phyloP scores from a whole-genome alignment of 2,329 filamentous ascomycete genomes.

The Chaetomium sp. region DNA sequence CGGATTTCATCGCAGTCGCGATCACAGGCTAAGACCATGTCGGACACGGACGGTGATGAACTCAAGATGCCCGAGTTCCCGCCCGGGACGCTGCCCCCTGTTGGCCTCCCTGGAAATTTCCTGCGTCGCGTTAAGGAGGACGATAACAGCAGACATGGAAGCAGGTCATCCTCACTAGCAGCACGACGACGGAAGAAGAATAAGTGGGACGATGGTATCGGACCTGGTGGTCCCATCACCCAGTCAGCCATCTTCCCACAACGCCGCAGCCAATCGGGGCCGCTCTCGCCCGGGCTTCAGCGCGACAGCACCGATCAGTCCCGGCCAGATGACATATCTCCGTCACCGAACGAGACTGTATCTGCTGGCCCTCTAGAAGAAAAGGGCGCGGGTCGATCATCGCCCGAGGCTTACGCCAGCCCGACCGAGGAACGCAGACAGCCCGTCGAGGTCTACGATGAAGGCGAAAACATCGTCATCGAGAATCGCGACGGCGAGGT shows the following conservation, averaged over 20 bases:
- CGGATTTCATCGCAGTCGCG: conserved; percentile 67
- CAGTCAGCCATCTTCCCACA: conserved; percentile 85
- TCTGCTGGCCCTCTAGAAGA: conserved; percentile 9
- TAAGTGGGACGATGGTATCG: conserved; percentile 70
- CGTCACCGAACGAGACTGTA: conserved; percentile 25
- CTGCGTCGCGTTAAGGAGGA: conserved; percentile 83
- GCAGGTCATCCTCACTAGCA: conserved; percentile 62
- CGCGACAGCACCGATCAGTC: conserved; percentile 25
- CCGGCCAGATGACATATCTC: conserved; percentile 34
- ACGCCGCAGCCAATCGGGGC: conserved; percentile 42
- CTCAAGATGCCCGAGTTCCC: conserved; percentile 62
- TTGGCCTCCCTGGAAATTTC: conserved; percentile 74
- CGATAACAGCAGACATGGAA: conserved; percentile 55
- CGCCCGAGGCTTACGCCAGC: conserved; percentile 18
- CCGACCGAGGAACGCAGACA: conserved; percentile 19
- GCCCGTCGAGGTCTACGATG: conserved; percentile 71
- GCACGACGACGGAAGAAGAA: conserved; percentile 67
- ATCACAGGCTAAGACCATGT: conserved; percentile 83
- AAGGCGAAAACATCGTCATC: conserved; percentile 76
- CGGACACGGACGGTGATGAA: conserved; percentile 71
- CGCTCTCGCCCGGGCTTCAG: conserved; percentile 25
- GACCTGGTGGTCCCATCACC: conserved; percentile 82
- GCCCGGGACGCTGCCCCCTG: conserved; percentile 70
- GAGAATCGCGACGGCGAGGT: conserved; percentile 90
- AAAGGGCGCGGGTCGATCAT: conserved; percentile 16